Evolutionary conservation across 1,139 yeast genomes (phyloP).

Genomic region (Hemisphaericaspora xylofermentans): DNA sequence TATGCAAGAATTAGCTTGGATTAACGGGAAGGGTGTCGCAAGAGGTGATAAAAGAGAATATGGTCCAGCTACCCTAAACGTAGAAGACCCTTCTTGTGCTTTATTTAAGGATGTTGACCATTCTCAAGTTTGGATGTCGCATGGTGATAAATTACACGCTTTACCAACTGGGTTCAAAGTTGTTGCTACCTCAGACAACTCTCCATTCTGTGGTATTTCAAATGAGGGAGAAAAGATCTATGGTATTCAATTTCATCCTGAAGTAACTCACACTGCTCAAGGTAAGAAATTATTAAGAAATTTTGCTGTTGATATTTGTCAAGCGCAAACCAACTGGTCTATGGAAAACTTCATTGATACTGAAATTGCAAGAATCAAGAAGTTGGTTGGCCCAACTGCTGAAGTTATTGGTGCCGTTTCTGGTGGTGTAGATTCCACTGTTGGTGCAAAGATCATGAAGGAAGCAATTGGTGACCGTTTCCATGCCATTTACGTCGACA

Average conservation of each 20-base stretch:
- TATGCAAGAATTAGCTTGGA: conserved; percentile 99
- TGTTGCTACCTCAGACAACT: conserved; percentile 89
- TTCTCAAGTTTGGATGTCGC: conserved; percentile 99
- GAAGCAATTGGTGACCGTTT: conserved; percentile 98
- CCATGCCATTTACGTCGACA: conserved; percentile 97
- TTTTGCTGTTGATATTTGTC: conserved; percentile 89
- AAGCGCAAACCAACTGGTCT: conserved; percentile 89
- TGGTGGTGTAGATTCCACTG: conserved; percentile 99
- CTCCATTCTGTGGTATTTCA: conserved; percentile 93
- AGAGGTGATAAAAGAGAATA: conserved; percentile 98
- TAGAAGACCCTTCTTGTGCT: conserved; percentile 64
- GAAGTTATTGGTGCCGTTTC: conserved; percentile 99
- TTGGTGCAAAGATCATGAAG: conserved; percentile 96
- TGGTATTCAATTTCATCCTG: conserved; percentile 99
- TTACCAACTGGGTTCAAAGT: conserved; percentile 87
- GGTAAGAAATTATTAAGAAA: conserved; percentile 86
- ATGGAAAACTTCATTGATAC: conserved; percentile 98
- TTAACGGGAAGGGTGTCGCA: conserved; percentile 91
- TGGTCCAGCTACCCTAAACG: conserved; percentile 91
- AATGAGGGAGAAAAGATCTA: conserved; percentile 71
- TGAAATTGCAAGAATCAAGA: conserved; percentile 88
- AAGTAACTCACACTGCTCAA: conserved; percentile 92
- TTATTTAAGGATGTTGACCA: conserved; percentile 86
- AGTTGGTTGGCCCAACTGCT: conserved; percentile 93
- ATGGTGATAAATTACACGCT: conserved; percentile 91